Base-by-base conservation (phyloP, 805 yeast genomes). In the Ogataea methylovora region DNA sequence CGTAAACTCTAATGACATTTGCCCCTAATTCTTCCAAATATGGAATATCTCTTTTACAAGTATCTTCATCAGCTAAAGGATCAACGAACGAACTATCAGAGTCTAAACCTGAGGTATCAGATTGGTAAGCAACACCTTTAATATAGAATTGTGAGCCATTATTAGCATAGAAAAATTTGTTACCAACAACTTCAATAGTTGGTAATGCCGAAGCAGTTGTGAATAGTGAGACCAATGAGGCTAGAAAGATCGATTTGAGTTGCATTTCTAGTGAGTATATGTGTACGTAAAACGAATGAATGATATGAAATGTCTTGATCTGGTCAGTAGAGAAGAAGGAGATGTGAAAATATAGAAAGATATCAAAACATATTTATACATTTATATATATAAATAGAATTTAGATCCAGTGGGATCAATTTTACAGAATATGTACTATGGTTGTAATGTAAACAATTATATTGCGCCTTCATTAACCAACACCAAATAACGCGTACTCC, bases 71-170 rank as follows among this genome's bases (percentile, higher is more conserved):
- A 4, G 86, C 82, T 48, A 90, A 65, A 1, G 97, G 94, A 59
- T 90, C 97, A 30, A 73, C 67, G 42, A 65, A 71, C 10, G 55
- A 45, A 1, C 46, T 55, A 37, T 39, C 47, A 2, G 42, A 32
- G 19, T 49, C 54, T 47, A 49, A 48, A 50, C 64, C 65, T 34
- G 73, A 71, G 11, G 77, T 67, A 45, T 78, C 72, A 29, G 80
- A 77, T 61, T 87, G 96, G 60, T 87, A 86, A 0, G 95, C 94
- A 33, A 86, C 72, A 45, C 97, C 97, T 51, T 76, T 79, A 51
- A 88, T 72, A 60, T 78, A 88, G 61, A 88, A 88, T 61, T 85
- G 94, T 28, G 82, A 71, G 9, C 87, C 90, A 44, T 79, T 74
- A 44, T 65, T 67, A 14, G 79, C 61, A 59, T 76, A 73, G 59